These are phyloP conservation scores for Eucalyptus sideroxylon DNA, from an alignment of 345 rosid species.

Conservation along the genomic window DNA sequence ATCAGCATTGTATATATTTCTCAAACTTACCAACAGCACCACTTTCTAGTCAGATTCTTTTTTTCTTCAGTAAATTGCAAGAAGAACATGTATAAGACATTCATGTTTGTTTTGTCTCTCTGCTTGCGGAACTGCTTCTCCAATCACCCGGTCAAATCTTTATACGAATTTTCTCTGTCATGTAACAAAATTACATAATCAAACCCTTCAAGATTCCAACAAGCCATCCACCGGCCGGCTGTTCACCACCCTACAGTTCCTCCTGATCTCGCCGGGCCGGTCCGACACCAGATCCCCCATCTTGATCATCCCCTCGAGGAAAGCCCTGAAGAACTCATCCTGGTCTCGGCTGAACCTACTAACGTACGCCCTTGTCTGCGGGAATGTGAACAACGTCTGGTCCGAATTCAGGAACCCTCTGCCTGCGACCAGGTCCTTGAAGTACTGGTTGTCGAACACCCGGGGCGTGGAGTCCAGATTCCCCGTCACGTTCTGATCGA, in stretches of 20 bases:
- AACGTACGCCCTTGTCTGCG: constrained; percentile 45
- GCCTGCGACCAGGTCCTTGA: constrained; percentile 72
- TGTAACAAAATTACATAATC: background rate
- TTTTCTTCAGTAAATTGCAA: background rate
- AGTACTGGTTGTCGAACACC: constrained; percentile 64
- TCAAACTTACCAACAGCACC: background rate
- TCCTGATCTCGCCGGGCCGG: constrained; percentile 61
- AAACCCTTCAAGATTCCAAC: constrained; percentile 8
- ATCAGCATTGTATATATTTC: too few species aligned
- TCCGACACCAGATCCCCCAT: constrained; percentile 79
- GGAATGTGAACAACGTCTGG: constrained; percentile 50
- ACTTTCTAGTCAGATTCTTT: background rate
- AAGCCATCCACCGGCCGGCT: constrained; percentile 7
- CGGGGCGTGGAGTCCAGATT: constrained; percentile 65
- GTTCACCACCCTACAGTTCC: constrained; percentile 56
- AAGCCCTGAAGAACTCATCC: constrained; percentile 45
- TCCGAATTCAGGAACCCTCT: constrained; percentile 93
- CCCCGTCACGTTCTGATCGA: constrained; percentile 60
- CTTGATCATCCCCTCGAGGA: constrained; percentile 72
- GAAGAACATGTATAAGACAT: background rate
- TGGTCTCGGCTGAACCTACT: constrained; percentile 34
- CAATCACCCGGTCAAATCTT: background rate
- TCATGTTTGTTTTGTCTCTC: background rate
- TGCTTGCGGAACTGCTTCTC: background rate
- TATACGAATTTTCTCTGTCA: background rate